phyloP scores from a whole-genome alignment of 805 yeast species.

The Ogataea methanolica region DNA sequence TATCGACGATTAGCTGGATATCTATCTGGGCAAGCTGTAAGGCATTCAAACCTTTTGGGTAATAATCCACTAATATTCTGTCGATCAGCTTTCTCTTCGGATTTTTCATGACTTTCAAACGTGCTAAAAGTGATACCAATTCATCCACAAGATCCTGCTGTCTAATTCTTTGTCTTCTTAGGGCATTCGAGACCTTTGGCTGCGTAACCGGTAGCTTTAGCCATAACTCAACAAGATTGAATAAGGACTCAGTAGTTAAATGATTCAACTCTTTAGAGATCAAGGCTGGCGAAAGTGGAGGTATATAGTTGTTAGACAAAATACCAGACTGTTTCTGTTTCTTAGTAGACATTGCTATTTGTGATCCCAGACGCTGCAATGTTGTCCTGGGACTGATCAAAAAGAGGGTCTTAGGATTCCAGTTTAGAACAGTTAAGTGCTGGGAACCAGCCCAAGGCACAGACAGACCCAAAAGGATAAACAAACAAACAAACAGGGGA shows the following conservation, averaged over 20 bases:
- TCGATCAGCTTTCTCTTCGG: constrained; percentile 37
- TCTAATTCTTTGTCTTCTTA: constrained; percentile 15
- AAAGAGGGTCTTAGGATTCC: too few relatives aligned
- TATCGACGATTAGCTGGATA: constrained; percentile 57
- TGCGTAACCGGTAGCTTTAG: constrained; percentile 27
- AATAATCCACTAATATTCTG: constrained; percentile 42
- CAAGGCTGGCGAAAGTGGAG: constrained; percentile 21
- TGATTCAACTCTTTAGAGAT: constrained; percentile 23
- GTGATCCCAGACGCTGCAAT: not conserved
- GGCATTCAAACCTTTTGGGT: constrained; percentile 55
- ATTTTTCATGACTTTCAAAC: constrained; percentile 8
- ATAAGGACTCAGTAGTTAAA: constrained; percentile 26
- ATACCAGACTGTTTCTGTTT: constrained; percentile 24
- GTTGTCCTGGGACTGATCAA: too few relatives aligned
- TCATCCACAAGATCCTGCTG: constrained; percentile 13
- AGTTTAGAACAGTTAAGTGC: too few relatives aligned
- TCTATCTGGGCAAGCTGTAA: constrained; percentile 70
- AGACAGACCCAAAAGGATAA: too few relatives aligned
- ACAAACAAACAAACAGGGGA: too few relatives aligned
- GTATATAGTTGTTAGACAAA: constrained; percentile 31
- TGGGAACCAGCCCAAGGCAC: too few relatives aligned
- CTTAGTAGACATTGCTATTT: not conserved
- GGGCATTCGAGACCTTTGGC: constrained; percentile 20
- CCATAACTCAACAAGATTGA: constrained; percentile 31
- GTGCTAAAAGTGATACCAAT: constrained; percentile 9